Evolutionary conservation across 345 rosid genomes (phyloP).

Genomic region (Heritiera fomes): DNA sequence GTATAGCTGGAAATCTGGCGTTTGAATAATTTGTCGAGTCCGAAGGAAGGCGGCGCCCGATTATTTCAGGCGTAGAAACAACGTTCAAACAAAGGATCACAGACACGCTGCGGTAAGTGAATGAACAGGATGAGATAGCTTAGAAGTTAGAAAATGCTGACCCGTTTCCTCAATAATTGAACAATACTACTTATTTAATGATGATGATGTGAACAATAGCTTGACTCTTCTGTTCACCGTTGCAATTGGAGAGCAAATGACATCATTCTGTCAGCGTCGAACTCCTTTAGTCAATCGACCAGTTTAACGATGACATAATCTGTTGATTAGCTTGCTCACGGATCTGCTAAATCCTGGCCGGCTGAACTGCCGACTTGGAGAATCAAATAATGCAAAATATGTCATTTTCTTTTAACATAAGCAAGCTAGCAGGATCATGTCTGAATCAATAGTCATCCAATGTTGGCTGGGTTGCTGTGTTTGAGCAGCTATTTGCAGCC

Average conservation of each 20-base stretch:
- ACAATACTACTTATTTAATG: no score
- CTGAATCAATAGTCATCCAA: neutral
- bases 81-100: neutral
- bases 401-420: neutral
- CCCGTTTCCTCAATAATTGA: neutral
- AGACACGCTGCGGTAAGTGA: neutral
- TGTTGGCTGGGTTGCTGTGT: neutral
- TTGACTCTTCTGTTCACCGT: neutral
- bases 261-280: neutral
- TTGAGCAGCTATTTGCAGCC: neutral
- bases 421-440: neutral
- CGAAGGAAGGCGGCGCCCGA: neutral
- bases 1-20: no score
- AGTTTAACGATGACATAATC: neutral
- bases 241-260: neutral
- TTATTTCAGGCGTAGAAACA: neutral
- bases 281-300: neutral
- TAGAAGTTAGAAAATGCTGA: neutral
- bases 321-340: neutral
- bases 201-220: neutral
- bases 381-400: neutral
- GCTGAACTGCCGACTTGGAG: neutral
- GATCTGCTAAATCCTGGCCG: neutral
- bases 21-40: no score
- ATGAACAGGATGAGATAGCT: neutral